Base-by-base conservation (phyloP, 1,284 basidiomycete genomes). In the Omphalotus olearius region DNA sequence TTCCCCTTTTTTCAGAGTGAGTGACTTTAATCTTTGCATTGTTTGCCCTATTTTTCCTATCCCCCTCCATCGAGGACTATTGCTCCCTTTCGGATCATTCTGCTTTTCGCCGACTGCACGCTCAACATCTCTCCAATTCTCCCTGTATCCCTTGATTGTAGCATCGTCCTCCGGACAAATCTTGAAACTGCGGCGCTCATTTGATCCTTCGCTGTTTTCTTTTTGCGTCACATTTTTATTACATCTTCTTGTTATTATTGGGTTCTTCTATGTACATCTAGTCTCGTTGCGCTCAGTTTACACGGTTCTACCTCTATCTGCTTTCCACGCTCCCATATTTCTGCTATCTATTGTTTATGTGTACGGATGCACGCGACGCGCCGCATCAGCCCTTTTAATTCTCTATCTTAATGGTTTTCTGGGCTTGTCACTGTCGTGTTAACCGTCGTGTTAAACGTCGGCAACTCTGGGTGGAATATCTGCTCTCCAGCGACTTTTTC, bases 131-230 rank as follows among this genome's bases (percentile, higher is more conserved):
- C 59, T 62, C 36, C 35, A 37, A 14, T 38, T n/a, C 39, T 35
- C 36, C 50, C 60, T 58, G 60, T 38, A 54, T 42, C 53, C 40
- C 42, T 38, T 43, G 30, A n/a, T 41, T 25, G 58, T 69, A 83
- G 81, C 71, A 80, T 81, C 62, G 71, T 79, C 65, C 73, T 83
- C 58, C 78, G 80, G 62, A 67, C 71, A 57, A 82, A 76, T 64
- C 78, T 83, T 58, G 71, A 75, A 63, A 65, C 68, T 53, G 81
- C 82, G 59, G 80, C 77, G 53, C 70, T 83, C 63, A 79, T 82
- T 61, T 81, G 65, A 70, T 56, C 38, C 58, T 59, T 57, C 54
- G 56, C 57, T 59, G 57, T 56, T 52, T 42, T 48, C 30, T 43
- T 23, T 23, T 23, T 53, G 43, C 53, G 25, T 50, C 53, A 42